Evolutionary conservation across 371 early-diverging fungal genomes (phyloP).

Genomic region (Mucor mucedo): DNA sequence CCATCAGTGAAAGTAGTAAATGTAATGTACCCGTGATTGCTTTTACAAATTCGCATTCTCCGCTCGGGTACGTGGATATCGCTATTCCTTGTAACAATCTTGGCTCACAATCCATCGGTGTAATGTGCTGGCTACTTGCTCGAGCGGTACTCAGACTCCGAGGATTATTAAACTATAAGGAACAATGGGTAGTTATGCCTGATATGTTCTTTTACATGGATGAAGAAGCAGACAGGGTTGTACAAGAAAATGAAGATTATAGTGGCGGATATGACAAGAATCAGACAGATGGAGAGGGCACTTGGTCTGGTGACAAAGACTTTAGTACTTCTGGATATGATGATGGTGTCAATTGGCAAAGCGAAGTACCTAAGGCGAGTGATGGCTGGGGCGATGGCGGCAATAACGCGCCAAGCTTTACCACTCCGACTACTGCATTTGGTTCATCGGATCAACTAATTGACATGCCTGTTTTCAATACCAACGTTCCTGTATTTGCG

Average conservation of each 20-base stretch:
- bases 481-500: neutral
- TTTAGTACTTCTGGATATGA: neutral
- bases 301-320: neutral
- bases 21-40: constrained; percentile 99
- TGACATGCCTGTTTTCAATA: neutral
- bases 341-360: constrained; percentile 3
- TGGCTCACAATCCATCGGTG: constrained; percentile 97
- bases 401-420: no score
- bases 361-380: neutral
- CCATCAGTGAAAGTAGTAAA: constrained; percentile 98
- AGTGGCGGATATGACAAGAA: neutral
- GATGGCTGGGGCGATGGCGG: neutral
- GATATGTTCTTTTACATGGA: constrained; percentile 99
- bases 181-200: constrained; percentile 94
- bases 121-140: constrained; percentile 96
- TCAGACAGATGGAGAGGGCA: neutral
- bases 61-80: constrained; percentile 94
- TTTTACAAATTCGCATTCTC: constrained; percentile 97
- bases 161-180: constrained; percentile 83
- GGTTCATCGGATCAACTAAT: neutral
- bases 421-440: neutral
- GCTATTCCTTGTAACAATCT: constrained; percentile 99
- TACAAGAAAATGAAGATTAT: constrained; percentile 74
- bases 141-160: constrained; percentile 98
- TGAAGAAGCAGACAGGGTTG: constrained; percentile 66